Evolutionary conservation across 306 rosid genomes (phyloP).

Genomic region (Gynostemma pentaphyllum): DNA sequence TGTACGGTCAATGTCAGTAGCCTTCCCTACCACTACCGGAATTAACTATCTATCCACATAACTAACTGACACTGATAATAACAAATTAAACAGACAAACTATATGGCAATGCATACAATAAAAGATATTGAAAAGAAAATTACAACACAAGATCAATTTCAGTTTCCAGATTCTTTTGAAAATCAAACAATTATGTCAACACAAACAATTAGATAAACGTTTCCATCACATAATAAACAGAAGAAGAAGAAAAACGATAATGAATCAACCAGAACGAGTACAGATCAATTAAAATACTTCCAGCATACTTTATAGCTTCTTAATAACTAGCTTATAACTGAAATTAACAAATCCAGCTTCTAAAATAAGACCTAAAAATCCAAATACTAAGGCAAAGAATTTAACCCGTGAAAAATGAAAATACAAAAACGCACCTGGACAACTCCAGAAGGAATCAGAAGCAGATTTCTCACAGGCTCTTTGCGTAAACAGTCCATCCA

Average conservation of each 20-base stretch:
- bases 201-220: not conserved
- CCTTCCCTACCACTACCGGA: not conserved
- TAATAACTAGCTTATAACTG: not conserved
- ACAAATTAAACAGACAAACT: not conserved
- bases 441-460: constrained; percentile 62
- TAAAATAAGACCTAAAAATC: not conserved
- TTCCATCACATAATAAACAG: not conserved
- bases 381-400: not conserved
- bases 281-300: not conserved
- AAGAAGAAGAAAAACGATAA: not conserved
- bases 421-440: constrained; percentile 37
- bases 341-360: not conserved
- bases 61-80: not conserved
- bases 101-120: not conserved
- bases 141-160: not conserved
- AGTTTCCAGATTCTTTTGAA: not conserved
- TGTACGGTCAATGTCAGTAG: not conserved
- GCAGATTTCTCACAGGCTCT: constrained; percentile 55
- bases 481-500: constrained; percentile 71
- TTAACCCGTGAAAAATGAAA: not conserved
- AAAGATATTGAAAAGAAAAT: too few relatives aligned
- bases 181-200: not conserved
- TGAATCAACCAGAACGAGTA: not conserved
- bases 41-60: not conserved
- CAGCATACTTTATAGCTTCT: not conserved